These are phyloP conservation scores for Polyrhizophydium stewartii DNA, from an alignment of 371 early-diverging fungal genomes.

Conservation along the genomic window DNA sequence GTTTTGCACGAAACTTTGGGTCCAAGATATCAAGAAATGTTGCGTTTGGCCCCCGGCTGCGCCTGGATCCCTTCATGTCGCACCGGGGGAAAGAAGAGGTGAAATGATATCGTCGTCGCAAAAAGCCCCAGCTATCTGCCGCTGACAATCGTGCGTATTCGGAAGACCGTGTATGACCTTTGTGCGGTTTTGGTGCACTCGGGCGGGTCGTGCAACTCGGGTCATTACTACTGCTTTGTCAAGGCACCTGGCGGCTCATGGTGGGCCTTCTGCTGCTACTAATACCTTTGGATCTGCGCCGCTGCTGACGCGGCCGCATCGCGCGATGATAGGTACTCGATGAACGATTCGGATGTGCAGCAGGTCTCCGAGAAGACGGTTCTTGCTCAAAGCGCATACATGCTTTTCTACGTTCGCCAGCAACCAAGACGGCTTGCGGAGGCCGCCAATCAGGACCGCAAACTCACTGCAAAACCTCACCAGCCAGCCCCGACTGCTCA, in stretches of 20 bases:
- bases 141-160: background rate
- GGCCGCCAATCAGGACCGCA: background rate
- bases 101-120: no score
- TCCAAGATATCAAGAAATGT: slow-evolving; percentile 58
- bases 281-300: no score
- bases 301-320: no score
- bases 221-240: slow-evolving; percentile 79
- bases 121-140: no score
- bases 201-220: slow-evolving; percentile 68
- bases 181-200: slow-evolving; percentile 77
- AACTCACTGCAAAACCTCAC: background rate
- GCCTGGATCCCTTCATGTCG: slow-evolving; percentile 30
- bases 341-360: slow-evolving; percentile 72
- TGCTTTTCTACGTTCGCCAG: slow-evolving; percentile 66
- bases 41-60: slow-evolving; percentile 37
- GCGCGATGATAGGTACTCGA: slow-evolving; percentile 40
- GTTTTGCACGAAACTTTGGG: slow-evolving; percentile 28
- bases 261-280: background rate
- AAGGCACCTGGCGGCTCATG: slow-evolving; percentile 58
- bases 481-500: no score
- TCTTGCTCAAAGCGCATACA: slow-evolving; percentile 69
- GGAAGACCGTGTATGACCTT: slow-evolving; percentile 39
- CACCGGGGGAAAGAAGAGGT: background rate
- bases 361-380: slow-evolving; percentile 63
- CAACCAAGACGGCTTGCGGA: background rate